Evolutionary conservation across 768 basidiomycete genomes (phyloP).

Genomic region (Heimioporus sp.): DNA sequence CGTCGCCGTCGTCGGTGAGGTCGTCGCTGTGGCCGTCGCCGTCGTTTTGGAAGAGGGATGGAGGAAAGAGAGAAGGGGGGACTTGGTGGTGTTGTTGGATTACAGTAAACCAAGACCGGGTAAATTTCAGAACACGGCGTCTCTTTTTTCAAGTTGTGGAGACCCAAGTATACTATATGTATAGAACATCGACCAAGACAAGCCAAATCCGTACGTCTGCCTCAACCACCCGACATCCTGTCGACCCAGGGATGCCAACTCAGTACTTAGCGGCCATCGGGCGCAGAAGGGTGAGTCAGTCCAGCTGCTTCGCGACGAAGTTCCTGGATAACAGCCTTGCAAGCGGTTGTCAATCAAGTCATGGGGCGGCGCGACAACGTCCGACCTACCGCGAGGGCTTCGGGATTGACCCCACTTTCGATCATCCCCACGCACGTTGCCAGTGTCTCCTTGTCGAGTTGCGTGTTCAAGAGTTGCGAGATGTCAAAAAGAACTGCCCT

Average conservation of each 20-base stretch:
- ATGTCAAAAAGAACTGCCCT: constrained; percentile 77
- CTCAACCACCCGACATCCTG: constrained; percentile 2
- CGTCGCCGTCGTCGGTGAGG: constrained; percentile 8
- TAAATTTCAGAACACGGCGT: constrained; percentile 12
- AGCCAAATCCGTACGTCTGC: constrained; percentile 18
- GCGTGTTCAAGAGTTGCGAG: constrained; percentile 84
- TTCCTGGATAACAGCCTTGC: constrained; percentile 81
- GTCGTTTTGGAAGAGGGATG: constrained; percentile 6
- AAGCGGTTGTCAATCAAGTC: constrained; percentile 5
- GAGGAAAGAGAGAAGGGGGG: neutral
- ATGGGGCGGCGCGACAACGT: neutral
- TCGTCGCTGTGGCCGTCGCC: constrained; percentile 6
- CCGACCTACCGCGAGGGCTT: constrained; percentile 77
- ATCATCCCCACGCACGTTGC: constrained; percentile 91
- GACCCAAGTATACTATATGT: neutral
- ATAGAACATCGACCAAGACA: constrained; percentile 17
- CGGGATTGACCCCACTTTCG: constrained; percentile 89
- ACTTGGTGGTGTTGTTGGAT: neutral
- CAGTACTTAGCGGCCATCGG: constrained; percentile 30
- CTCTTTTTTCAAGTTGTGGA: neutral
- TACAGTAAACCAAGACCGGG: neutral
- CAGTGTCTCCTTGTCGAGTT: constrained; percentile 87
- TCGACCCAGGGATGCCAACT: neutral
- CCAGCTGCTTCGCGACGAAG: constrained; percentile 66
- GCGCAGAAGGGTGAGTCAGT: constrained; percentile 22